phyloP scores from a whole-genome alignment of 371 early-diverging fungal species.

The Mortierella sp. region DNA sequence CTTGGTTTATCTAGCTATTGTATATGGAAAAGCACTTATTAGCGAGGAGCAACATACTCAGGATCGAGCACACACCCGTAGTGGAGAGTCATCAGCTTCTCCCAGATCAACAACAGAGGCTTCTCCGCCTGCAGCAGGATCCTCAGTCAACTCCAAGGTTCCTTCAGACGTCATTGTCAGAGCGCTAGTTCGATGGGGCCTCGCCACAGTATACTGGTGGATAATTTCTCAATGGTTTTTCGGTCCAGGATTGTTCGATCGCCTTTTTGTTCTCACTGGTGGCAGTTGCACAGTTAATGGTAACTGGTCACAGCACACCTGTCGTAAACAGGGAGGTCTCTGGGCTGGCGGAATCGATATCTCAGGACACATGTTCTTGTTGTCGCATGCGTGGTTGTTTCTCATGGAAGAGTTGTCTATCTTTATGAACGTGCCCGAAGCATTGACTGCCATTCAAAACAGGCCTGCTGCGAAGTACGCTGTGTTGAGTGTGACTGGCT shows the following conservation, averaged over 20 bases:
- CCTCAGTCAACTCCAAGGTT: slow-evolving; percentile 6
- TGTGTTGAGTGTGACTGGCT: slow-evolving; percentile 48
- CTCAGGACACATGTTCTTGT: slow-evolving; percentile 90
- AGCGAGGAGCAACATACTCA: slow-evolving; percentile 1
- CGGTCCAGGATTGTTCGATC: slow-evolving; percentile 86
- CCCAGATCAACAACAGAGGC: slow-evolving; percentile 8
- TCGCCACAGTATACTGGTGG: slow-evolving; percentile 88
- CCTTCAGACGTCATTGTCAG: slow-evolving; percentile 25
- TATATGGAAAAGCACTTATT: slow-evolving; percentile 35
- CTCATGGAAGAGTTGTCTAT: slow-evolving; percentile 77
- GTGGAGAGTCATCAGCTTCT: not conserved
- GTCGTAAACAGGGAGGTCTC: slow-evolving; percentile 74
- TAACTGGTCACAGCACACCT: slow-evolving; percentile 55
- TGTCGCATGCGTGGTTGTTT: slow-evolving; percentile 87
- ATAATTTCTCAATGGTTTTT: slow-evolving; percentile 86
- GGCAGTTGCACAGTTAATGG: slow-evolving; percentile 63
- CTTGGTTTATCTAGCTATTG: slow-evolving; percentile 54
- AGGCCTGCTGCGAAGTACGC: slow-evolving; percentile 49
- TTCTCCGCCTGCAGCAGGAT: slow-evolving; percentile 14
- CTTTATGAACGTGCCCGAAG: slow-evolving; percentile 49
- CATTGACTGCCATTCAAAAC: slow-evolving; percentile 26
- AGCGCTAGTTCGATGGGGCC: slow-evolving; percentile 66
- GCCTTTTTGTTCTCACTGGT: slow-evolving; percentile 80
- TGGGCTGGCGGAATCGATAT: slow-evolving; percentile 88
- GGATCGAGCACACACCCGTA: not conserved